A percentile compares a stretch with the other conserved stretches of the same genome.
phyloP scores from a whole-genome alignment of 1,284 basidiomycete genomes.

The Wallemia hederae region DNA sequence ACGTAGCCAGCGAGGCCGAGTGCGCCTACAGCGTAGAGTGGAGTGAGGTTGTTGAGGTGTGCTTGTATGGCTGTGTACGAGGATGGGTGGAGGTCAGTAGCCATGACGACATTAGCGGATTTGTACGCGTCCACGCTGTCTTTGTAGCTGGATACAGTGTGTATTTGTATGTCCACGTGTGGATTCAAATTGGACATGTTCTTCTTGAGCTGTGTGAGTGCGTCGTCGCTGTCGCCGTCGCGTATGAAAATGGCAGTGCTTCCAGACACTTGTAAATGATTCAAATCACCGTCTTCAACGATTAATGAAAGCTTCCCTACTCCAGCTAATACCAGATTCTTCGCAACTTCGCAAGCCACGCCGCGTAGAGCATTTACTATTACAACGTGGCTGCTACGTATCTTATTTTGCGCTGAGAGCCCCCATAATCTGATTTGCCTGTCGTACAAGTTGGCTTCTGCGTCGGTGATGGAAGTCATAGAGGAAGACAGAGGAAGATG shows the following conservation, averaged over 20 bases:
- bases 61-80: neutral
- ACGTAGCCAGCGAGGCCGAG: neutral
- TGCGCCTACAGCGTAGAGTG: neutral
- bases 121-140: neutral
- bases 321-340: neutral
- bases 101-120: neutral
- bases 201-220: neutral
- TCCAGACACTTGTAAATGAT: neutral
- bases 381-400: neutral
- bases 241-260: neutral
- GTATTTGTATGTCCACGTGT: neutral
- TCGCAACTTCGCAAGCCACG: neutral
- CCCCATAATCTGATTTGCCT: neutral
- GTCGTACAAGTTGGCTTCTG: neutral
- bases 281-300: neutral
- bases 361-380: neutral
- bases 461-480: neutral
- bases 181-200: neutral
- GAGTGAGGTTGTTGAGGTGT: neutral
- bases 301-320: neutral
- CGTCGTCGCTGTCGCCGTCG: neutral
- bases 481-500: neutral
- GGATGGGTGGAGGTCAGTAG: neutral
- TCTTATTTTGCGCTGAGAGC: neutral
- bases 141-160: neutral